A percentile compares a stretch with the other conserved stretches of the same genome.
phyloP scores from a whole-genome alignment of 345 rosid genomes.

The Aethionema arabicum region DNA sequence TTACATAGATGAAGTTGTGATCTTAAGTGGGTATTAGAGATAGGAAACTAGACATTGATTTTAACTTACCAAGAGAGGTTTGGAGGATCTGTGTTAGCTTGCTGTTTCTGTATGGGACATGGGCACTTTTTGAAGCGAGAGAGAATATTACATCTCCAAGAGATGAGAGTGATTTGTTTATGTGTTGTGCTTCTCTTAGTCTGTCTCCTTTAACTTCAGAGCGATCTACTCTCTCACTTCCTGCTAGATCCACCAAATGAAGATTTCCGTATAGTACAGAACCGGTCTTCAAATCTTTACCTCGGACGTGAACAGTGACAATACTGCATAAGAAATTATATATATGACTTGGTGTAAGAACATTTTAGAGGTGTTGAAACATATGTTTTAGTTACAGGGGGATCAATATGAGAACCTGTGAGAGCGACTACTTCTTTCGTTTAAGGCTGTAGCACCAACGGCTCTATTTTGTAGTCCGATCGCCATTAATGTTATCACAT shows the following conservation, averaged over 20 bases:
- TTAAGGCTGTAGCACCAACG: slow-evolving; percentile 72
- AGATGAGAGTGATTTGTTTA: slow-evolving; percentile 89
- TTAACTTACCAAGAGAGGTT: slow-evolving; percentile 60
- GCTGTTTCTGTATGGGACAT: slow-evolving; percentile 96
- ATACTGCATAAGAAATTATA: slow-evolving; percentile 49
- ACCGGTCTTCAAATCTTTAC: slow-evolving; percentile 65
- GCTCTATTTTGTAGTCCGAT: slow-evolving; percentile 75
- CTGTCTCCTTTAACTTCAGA: slow-evolving; percentile 89
- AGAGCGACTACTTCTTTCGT: slow-evolving; percentile 96
- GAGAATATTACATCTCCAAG: slow-evolving; percentile 96
- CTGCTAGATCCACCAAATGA: slow-evolving; percentile 95
- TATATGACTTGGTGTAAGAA: slow-evolving; percentile 4
- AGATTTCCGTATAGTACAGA: slow-evolving; percentile 61
- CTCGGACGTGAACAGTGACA: slow-evolving; percentile 80
- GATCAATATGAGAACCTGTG: slow-evolving; percentile 57
- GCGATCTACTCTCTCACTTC: slow-evolving; percentile 96
- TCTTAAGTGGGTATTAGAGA: background rate
- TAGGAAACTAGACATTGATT: background rate
- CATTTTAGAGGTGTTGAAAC: background rate
- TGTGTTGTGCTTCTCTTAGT: slow-evolving; percentile 93
- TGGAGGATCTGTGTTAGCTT: slow-evolving; percentile 97
- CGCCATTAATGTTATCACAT: slow-evolving; percentile 72
- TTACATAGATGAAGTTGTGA: slow-evolving; percentile 6
- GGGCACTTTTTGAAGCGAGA: slow-evolving; percentile 79
- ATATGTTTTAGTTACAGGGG: background rate